A percentile compares a stretch with the other conserved stretches of the same genome.
Conservation (phyloP, 2,329 filamentous ascomycete species). For the Ascochyta rabiei region DNA sequence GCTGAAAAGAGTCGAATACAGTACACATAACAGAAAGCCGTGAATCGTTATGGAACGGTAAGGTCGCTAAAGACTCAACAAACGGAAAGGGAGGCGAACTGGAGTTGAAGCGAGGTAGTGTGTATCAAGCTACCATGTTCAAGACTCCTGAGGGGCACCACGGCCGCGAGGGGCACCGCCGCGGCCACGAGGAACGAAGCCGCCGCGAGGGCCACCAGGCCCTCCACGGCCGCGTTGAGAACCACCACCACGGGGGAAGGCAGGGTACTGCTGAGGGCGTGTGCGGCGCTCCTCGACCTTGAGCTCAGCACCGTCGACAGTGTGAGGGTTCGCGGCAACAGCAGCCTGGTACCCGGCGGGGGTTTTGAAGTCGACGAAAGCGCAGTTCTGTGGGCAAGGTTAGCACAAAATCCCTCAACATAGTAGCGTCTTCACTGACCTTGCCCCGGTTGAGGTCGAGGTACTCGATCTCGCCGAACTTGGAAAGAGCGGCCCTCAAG, state of each 20-base stretch:
- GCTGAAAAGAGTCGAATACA: conserved; percentile 43
- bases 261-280: conserved; percentile 46
- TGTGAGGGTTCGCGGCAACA: conserved; percentile 81
- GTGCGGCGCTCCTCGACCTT: conserved; percentile 87
- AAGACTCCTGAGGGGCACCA: conserved; percentile 44
- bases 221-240: conserved; percentile 66
- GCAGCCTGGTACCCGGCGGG: conserved; percentile 82
- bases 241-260: conserved; percentile 50
- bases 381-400: conserved; percentile 74
- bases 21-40: conserved; percentile 45
- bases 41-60: conserved; percentile 43
- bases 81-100: conserved; percentile 15
- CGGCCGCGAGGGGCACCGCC: conserved; percentile 65
- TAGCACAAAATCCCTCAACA: conserved; percentile 14
- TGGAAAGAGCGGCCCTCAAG: conserved; percentile 71
- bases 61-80: conserved; percentile 23
- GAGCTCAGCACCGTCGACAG: conserved; percentile 80
- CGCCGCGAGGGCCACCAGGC: conserved; percentile 64
- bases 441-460: conserved; percentile 72
- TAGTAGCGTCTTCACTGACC: conserved; percentile 60
- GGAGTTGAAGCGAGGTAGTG: conserved; percentile 8
- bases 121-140: conserved; percentile 17
- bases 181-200: conserved; percentile 72
- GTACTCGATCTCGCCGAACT: conserved; percentile 69
- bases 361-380: conserved; percentile 92